Conservation (phyloP, 345 rosid species). For the Dovyalis caffra region DNA sequence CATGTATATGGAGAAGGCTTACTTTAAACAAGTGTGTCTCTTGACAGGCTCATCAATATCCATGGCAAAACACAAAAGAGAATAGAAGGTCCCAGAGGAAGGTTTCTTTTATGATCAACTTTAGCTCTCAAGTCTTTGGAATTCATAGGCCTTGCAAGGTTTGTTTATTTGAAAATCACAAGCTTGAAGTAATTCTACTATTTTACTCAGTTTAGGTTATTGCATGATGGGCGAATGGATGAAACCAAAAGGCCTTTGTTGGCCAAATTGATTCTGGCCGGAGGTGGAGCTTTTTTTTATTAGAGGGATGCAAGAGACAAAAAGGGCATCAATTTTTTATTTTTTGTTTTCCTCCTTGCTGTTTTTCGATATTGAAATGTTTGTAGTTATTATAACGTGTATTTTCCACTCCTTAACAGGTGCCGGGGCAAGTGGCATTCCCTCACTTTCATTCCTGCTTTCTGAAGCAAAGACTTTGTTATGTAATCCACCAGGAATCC, state of each 20-base stretch:
- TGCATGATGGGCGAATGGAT: too few relatives aligned
- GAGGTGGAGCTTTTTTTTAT: not conserved
- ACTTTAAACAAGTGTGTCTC: not conserved
- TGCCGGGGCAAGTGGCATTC: not conserved
- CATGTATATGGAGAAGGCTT: conserved; percentile 13
- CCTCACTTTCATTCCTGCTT: conserved; percentile 13
- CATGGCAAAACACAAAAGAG: not conserved
- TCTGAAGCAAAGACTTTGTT: conserved; percentile 22
- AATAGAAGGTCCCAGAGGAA: not conserved
- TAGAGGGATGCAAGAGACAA: not conserved
- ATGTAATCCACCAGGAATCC: conserved; percentile 24
- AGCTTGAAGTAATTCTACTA: not conserved
- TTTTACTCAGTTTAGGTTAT: not conserved
- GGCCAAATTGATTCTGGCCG: not conserved
- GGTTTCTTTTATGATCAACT: not conserved
- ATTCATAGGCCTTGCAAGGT: not conserved
- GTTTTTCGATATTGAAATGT: not conserved
- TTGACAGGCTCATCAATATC: conserved; percentile 3
- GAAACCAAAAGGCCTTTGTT: not conserved
- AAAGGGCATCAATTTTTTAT: too few relatives aligned
- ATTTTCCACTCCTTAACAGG: not conserved
- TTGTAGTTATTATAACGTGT: not conserved
- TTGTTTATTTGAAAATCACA: not conserved
- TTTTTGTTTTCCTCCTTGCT: not conserved
- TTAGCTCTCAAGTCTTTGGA: not conserved